These are phyloP conservation scores for Neoarthrinium moseri DNA, from an alignment of 2,329 filamentous ascomycete genomes.

Conservation along the genomic window DNA sequence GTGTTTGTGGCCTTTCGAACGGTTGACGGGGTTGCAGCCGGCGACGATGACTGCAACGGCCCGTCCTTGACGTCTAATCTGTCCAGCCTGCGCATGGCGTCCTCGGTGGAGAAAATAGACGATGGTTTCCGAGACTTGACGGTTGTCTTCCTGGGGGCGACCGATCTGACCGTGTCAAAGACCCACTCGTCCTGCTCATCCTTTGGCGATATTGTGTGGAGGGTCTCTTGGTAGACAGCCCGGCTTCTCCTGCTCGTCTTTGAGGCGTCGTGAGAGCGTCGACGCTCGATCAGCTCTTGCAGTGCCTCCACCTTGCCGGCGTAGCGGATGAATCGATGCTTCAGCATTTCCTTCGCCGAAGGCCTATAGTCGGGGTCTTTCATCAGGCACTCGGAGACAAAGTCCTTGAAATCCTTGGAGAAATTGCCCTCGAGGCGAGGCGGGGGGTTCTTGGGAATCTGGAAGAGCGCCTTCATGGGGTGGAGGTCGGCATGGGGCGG, in stretches of 20 bases:
- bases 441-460: conserved; percentile 85
- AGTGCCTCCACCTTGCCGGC: conserved; percentile 87
- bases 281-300: conserved; percentile 81
- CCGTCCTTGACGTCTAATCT: conserved; percentile 61
- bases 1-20: conserved; percentile 64
- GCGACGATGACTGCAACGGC: conserved; percentile 55
- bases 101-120: conserved; percentile 57
- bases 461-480: conserved; percentile 90
- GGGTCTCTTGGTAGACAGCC: conserved; percentile 91
- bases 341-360: conserved; percentile 81
- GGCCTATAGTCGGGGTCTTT: conserved; percentile 87
- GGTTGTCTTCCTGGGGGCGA: conserved; percentile 55
- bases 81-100: conserved; percentile 59
- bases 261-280: conserved; percentile 78
- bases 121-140: conserved; percentile 56
- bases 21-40: conserved; percentile 46
- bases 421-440: conserved; percentile 84
- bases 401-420: conserved; percentile 91
- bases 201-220: conserved; percentile 67
- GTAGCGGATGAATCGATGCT: conserved; percentile 82
- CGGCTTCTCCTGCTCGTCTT: conserved; percentile 67
- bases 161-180: conserved; percentile 88
- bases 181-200: conserved; percentile 85
- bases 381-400: conserved; percentile 83
- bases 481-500: conserved; percentile 84